Evolutionary conservation across 345 rosid species (phyloP).

Genomic region (Eucalyptus erythrocorys): DNA sequence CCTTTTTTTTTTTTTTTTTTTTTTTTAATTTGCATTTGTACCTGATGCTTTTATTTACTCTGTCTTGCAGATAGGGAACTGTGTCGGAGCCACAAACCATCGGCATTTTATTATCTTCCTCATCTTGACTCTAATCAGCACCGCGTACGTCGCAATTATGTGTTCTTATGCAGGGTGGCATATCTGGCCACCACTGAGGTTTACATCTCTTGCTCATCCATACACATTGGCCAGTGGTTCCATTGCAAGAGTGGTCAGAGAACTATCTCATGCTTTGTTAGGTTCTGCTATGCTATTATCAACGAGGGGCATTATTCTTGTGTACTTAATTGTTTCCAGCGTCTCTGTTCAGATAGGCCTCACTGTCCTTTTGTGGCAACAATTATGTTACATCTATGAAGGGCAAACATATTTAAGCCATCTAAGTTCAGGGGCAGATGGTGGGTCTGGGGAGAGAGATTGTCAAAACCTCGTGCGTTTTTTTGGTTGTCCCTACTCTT

Average conservation of each 20-base stretch:
- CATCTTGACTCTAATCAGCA: slow-evolving; percentile 46
- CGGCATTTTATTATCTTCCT: slow-evolving; percentile 54
- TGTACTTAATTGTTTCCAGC: slow-evolving; percentile 65
- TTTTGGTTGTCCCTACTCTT: slow-evolving; percentile 49
- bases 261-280: slow-evolving; percentile 24
- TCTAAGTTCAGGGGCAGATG: slow-evolving; percentile 39
- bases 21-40: background rate
- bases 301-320: slow-evolving; percentile 54
- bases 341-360: slow-evolving; percentile 64
- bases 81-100: slow-evolving; percentile 89
- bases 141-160: slow-evolving; percentile 28
- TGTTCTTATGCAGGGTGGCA: slow-evolving; percentile 30
- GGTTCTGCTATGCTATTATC: slow-evolving; percentile 47
- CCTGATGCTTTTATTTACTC: background rate
- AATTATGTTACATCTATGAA: slow-evolving; percentile 62
- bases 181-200: slow-evolving; percentile 36
- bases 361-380: slow-evolving; percentile 75
- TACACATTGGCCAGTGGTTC: slow-evolving; percentile 1
- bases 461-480: slow-evolving; percentile 59
- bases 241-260: slow-evolving; percentile 32
- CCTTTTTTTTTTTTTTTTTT: background rate
- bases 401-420: slow-evolving; percentile 73
- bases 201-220: background rate
- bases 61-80: slow-evolving; percentile 80
- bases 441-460: slow-evolving; percentile 33